Conservation (phyloP, 2,329 filamentous ascomycete species). For the Cladosporium oxysporum region DNA sequence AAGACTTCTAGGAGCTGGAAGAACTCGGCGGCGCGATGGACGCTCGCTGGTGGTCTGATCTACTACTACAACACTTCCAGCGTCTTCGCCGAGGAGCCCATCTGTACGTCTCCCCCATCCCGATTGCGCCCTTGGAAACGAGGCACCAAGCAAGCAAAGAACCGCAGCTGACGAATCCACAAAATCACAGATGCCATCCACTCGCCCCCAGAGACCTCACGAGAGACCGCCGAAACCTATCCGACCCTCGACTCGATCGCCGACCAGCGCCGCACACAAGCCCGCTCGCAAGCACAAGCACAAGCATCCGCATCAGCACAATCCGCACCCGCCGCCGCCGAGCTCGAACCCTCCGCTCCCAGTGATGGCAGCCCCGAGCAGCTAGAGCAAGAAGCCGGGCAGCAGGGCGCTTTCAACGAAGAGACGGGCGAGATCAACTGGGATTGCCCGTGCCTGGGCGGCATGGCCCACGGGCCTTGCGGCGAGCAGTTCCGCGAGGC, state of each 20-base stretch:
- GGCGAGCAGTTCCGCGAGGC: slow-evolving; percentile 93
- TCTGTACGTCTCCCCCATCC: slow-evolving; percentile 59
- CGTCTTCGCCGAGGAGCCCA: slow-evolving; percentile 75
- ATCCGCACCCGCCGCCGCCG: slow-evolving; percentile 27
- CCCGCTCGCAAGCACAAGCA: slow-evolving; percentile 34
- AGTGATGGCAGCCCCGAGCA: slow-evolving; percentile 48
- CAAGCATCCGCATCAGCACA: slow-evolving; percentile 21
- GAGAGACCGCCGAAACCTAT: slow-evolving; percentile 42
- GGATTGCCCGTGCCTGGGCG: slow-evolving; percentile 96
- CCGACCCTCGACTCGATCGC: slow-evolving; percentile 49
- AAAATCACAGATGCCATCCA: slow-evolving; percentile 30
- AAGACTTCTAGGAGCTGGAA: slow-evolving; percentile 80
- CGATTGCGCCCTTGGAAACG: background rate
- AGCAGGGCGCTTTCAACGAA: slow-evolving; percentile 94
- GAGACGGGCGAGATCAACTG: slow-evolving; percentile 99
- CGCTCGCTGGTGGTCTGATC: slow-evolving; percentile 70
- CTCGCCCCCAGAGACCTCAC: slow-evolving; percentile 43
- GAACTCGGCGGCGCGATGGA: slow-evolving; percentile 71
- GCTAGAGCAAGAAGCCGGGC: slow-evolving; percentile 77
- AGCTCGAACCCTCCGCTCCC: slow-evolving; percentile 27
- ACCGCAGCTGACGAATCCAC: slow-evolving; percentile 25
- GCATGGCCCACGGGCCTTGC: slow-evolving; percentile 95
- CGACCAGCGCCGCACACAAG: slow-evolving; percentile 43
- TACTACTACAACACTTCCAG: slow-evolving; percentile 95
- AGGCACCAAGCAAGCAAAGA: background rate